Evolutionary conservation across 345 rosid genomes (phyloP), one percentile per base, ranked within the genome.

Genomic region (Camelina hispida): DNA sequence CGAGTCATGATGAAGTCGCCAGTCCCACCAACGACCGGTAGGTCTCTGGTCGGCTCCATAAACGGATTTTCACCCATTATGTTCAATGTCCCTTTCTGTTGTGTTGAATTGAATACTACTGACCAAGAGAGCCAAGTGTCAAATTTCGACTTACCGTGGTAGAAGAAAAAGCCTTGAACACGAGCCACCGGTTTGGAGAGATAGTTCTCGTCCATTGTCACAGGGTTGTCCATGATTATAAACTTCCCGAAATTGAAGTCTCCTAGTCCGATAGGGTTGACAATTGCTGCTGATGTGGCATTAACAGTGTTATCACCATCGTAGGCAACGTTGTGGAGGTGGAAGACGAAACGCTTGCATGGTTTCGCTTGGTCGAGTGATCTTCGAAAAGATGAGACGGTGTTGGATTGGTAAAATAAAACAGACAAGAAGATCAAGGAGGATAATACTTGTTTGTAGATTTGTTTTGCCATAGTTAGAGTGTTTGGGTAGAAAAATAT

Each of bases 121-220:
- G 66, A 12, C 66, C 66, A 61, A 20, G 34, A 0, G 1, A 61
- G 34, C 50, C 50, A 61, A 20, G 2, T 13, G 18, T 61, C 40
- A 7, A 0, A 40, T 2, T 38, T 7, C 3, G 50, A 3, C 50
- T 40, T 40, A 1, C 48, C 50, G 0, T 1, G 22, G 4, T 40
- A 40, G 6, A 61, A 40, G 12, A 12, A 61, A 3, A 18, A 61
- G 48, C 66, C 66, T 18, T 61, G 66, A 4, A 22, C 66, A 12
- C 66, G 50, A 40, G 66, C 66, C 17, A 38, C 66, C 3, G 48
- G 48, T 20, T 61, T 4, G 12, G 66, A 38, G 32, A 38, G 65
- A 20, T 6, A 20, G 65, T 38, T 60, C 17, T 60, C 11, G 48
- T 60, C 65, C 65, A 38, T 18, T 60, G 65, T 60, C 65, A 38